Base-by-base conservation (phyloP, 345 rosid species). In the Turnera subulata region DNA sequence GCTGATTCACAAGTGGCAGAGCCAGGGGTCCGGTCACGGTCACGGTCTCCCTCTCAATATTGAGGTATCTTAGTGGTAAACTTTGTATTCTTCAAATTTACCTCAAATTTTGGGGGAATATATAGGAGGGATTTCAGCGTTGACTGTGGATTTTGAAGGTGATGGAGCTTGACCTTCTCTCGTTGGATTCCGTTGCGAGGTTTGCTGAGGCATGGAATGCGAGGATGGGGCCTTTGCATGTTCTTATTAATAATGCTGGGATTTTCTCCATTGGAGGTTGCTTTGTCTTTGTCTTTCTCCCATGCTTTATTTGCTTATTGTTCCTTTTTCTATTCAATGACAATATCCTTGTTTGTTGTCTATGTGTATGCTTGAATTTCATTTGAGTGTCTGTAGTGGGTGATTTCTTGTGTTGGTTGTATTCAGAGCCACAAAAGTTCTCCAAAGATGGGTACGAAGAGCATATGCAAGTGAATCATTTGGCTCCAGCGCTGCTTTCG, bases 391-490 rank as follows among this genome's bases (percentile, higher is more conserved):
- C 54, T 24, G 29, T 29, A 43, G 40, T 49, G 70, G 39, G 53
- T 33, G 24, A 20, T 75, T 65, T 51, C 58, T 56, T 33, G 50
- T n/a, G 11, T 62, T 51, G 64, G 35, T 16, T 69, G 53, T 58
- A 21, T 66, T 54, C 69, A 90, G 96, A 82, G 72, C 84, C 92
- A 24, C 96, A 93, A 71, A 87, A 72, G 43, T 85, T 93, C 76
- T 89, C 99, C 22, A 87, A 82, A 64, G 90, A 93, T 66, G 95
- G 92, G 35, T 73, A 81, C 66, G 97, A 93, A 78, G 86, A 85
- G 51, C 99, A 93, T 64, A 84, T 90, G 92, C 97, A 90, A 93
- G 99, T 90, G 42, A 93, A 93, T 80, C 97, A 93, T 81, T 74
- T 93, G 57, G 96, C 96, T 73, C 97, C 97, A 50, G 88, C 97